Evolutionary conservation across 2,329 filamentous ascomycete genomes (phyloP).

Genomic region (Microsporum canis): DNA sequence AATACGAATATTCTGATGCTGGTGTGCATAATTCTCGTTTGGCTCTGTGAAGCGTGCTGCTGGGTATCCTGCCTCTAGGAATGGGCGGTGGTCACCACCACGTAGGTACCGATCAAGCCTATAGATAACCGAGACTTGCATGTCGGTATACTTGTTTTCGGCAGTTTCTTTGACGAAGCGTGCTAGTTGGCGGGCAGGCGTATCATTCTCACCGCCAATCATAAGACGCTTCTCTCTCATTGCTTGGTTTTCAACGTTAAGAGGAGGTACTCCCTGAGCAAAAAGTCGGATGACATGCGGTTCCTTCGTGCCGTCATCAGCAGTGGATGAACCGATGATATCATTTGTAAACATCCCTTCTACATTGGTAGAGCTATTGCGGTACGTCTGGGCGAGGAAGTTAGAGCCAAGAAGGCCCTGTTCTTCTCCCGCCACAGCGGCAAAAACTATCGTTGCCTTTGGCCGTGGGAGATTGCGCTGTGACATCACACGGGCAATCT

Average conservation of each 20-base stretch:
- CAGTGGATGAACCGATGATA: constrained; percentile 10
- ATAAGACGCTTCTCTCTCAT: constrained; percentile 8
- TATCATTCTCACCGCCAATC: constrained; percentile 11
- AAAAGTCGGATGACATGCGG: constrained; percentile 10
- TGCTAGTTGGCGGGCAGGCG: constrained; percentile 7
- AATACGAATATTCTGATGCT: constrained; percentile 10
- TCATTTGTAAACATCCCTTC: constrained; percentile 12
- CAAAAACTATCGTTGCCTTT: constrained; percentile 9
- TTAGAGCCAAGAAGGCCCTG: constrained; percentile 8
- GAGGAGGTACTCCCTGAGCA: constrained; percentile 9
- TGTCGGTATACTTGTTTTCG: constrained; percentile 8
- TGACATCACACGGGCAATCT: constrained; percentile 10
- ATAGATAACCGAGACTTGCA: constrained; percentile 10
- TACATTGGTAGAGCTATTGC: constrained; percentile 9
- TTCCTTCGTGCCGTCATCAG: constrained; percentile 9
- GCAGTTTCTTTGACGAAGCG: constrained; percentile 12
- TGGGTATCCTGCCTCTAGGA: constrained; percentile 9
- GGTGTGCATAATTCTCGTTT: constrained; percentile 10
- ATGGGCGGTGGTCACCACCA: constrained; percentile 10
- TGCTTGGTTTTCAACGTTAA: constrained; percentile 6
- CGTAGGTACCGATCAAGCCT: constrained; percentile 9
- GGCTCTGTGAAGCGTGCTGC: constrained; percentile 11
- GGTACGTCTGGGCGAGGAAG: constrained; percentile 8
- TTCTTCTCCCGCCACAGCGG: constrained; percentile 11
- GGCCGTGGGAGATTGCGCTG: constrained; percentile 6